Percentiles rank a stretch among this genome's conserved stretches.
Evolutionary conservation across 352 stramenopile species (phyloP).

Genomic region (Globisporangium alternatum): DNA sequence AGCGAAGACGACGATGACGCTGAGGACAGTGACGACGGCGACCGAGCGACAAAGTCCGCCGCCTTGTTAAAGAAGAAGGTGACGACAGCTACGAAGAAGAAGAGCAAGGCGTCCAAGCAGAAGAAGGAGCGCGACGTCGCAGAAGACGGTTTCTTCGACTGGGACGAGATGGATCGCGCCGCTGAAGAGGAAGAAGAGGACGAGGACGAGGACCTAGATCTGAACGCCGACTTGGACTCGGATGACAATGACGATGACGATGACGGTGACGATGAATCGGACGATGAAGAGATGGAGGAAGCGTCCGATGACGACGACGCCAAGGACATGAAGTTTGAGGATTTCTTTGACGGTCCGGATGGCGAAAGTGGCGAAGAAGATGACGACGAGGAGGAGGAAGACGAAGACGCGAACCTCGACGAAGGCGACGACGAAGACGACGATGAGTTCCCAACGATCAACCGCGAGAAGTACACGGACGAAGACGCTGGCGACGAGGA

Average conservation of each 20-base stretch:
- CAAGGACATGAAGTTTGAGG: slow-evolving; percentile 57
- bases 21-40: slow-evolving; percentile 25
- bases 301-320: slow-evolving; percentile 48
- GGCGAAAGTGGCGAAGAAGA: slow-evolving; percentile 30
- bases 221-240: slow-evolving; percentile 23
- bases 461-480: slow-evolving; percentile 41
- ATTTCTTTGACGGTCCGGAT: slow-evolving; percentile 57
- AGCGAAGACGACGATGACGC: slow-evolving; percentile 19
- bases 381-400: slow-evolving; percentile 38
- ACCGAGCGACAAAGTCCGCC: slow-evolving; percentile 26
- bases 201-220: slow-evolving; percentile 29
- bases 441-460: slow-evolving; percentile 56
- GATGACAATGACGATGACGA: slow-evolving; percentile 35
- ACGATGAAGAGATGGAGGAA: slow-evolving; percentile 53
- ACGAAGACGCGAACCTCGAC: slow-evolving; percentile 41
- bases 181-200: slow-evolving; percentile 68
- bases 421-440: slow-evolving; percentile 43
- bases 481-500: slow-evolving; percentile 68
- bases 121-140: slow-evolving; percentile 68
- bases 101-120: slow-evolving; percentile 14
- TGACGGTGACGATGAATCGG: slow-evolving; percentile 37
- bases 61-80: neutral
- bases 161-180: slow-evolving; percentile 85
- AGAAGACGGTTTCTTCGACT: slow-evolving; percentile 84
- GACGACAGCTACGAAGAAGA: slow-evolving; percentile 15